These are phyloP conservation scores for Blastobotrys americana DNA, from an alignment of 805 yeast species.

Conservation along the genomic window DNA sequence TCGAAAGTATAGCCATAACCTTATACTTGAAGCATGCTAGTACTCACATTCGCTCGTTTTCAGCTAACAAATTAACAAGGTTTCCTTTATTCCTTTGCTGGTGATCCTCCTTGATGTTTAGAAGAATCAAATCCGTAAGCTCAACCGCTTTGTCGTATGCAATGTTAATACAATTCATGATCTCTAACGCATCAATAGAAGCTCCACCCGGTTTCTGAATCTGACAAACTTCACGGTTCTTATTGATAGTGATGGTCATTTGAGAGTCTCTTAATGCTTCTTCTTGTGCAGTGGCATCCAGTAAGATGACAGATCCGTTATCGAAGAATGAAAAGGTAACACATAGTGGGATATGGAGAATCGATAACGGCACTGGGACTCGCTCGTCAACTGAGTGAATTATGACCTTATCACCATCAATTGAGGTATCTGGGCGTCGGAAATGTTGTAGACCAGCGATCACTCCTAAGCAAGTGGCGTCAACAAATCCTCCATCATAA, in stretches of 20 bases:
- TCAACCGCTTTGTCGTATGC: slow-evolving; percentile 59
- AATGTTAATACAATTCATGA: slow-evolving; percentile 60
- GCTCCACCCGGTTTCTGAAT: slow-evolving; percentile 85
- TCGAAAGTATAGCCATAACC: neutral
- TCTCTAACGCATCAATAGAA: slow-evolving; percentile 62
- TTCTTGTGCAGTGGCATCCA: slow-evolving; percentile 75
- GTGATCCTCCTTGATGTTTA: slow-evolving; percentile 49
- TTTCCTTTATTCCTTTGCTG: slow-evolving; percentile 39
- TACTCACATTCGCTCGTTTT: slow-evolving; percentile 22
- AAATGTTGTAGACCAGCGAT: slow-evolving; percentile 80
- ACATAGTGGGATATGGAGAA: slow-evolving; percentile 85
- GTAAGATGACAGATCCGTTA: slow-evolving; percentile 39
- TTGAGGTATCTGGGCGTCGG: slow-evolving; percentile 74
- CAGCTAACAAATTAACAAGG: slow-evolving; percentile 24
- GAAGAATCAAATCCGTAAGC: slow-evolving; percentile 57
- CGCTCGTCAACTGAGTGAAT: slow-evolving; percentile 70
- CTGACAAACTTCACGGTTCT: slow-evolving; percentile 86
- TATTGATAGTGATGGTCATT: slow-evolving; percentile 79
- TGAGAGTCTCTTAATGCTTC: slow-evolving; percentile 71
- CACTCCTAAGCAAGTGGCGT: slow-evolving; percentile 84
- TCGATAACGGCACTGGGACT: slow-evolving; percentile 78
- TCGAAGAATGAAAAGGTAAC: slow-evolving; percentile 83
- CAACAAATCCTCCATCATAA: slow-evolving; percentile 89
- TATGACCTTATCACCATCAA: slow-evolving; percentile 41
- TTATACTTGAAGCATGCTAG: neutral